Evolutionary conservation across 2,329 filamentous ascomycete genomes (phyloP).

Genomic region (Fusarium chuoi): DNA sequence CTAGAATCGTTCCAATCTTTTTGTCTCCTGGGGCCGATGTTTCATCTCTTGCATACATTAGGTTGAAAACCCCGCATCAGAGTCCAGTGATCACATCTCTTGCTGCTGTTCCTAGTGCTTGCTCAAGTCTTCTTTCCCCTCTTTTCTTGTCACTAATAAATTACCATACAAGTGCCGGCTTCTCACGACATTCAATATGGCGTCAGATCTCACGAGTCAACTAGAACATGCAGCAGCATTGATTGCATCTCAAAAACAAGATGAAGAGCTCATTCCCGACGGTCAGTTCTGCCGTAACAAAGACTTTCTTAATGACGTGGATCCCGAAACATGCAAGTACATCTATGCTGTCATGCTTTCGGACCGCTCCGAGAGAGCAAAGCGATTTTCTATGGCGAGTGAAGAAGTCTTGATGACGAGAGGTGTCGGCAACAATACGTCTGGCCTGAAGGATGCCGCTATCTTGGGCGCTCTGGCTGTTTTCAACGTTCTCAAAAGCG

Average conservation of each 20-base stretch:
- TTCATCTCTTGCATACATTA: not conserved
- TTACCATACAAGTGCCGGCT: rapidly evolving
- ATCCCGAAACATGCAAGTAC: not conserved
- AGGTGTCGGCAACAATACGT: not conserved
- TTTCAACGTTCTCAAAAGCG: not conserved
- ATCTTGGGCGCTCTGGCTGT: not conserved
- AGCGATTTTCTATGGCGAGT: not conserved
- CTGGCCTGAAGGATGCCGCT: not conserved
- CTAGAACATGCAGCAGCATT: not conserved
- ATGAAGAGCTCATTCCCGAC: not conserved
- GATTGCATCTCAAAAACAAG: not conserved
- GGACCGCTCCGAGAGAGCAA: not conserved
- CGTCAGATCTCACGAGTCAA: not conserved
- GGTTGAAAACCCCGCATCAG: not conserved
- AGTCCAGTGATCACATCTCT: not conserved
- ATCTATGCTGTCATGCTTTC: not conserved
- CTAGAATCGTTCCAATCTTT: not conserved
- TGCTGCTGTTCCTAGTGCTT: rapidly evolving
- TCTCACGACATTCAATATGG: not conserved
- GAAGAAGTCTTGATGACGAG: not conserved
- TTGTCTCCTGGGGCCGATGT: not conserved
- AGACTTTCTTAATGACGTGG: not conserved
- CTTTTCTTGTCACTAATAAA: not conserved
- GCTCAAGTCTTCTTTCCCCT: not conserved
- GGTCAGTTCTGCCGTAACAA: not conserved